Evolutionary conservation across 1,139 yeast genomes (phyloP), one percentile per base, ranked within the genome.

Genomic region (Pichia sp.): DNA sequence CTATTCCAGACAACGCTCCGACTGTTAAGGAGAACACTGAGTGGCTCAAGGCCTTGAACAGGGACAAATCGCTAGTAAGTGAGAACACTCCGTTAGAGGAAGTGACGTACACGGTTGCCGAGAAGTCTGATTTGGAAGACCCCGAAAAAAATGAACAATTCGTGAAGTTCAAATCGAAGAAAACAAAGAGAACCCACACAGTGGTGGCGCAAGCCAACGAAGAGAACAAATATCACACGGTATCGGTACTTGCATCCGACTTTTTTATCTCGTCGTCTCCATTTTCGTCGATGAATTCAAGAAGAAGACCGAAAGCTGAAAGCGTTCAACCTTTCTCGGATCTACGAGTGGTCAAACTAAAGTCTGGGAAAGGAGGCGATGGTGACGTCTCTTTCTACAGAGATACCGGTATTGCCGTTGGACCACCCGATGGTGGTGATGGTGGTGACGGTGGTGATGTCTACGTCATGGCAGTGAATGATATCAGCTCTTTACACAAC

Each of bases 361-460:
- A 72, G 10, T 83, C 95, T 47, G 99, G 99, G 0, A 75, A 74
- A 50, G 99, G 99, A 32, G 99, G 99, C 1, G 78, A 85, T 67
- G 99, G 99, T 6, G 78, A 82, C 50, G 86, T 90, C 0, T 86
- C 97, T 0, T 93, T 93, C 68, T 80, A 86, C 60, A 74, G 96
- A 58, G 98, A 90, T 63, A 89, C 96, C 1, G 88, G 90, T 52
- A 74, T 89, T 46, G 78, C 96, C 0, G 77, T 79, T 19, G 99
- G 99, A 0, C 98, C 99, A 0, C 96, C 99, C 0, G 96, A 92
- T 69, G 99, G 99, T 29, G 99, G 99, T 15, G 98, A 93, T 70
- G 99, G 99, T 26, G 99, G 99, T 5, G 75, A 77, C 58, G 99
- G 99, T 11, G 99, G 99, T 1, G 79, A 87, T 54, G 79, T 93